Evolutionary conservation across 139 green algal species (phyloP).

Genomic region (Coccomyxa sp.): DNA sequence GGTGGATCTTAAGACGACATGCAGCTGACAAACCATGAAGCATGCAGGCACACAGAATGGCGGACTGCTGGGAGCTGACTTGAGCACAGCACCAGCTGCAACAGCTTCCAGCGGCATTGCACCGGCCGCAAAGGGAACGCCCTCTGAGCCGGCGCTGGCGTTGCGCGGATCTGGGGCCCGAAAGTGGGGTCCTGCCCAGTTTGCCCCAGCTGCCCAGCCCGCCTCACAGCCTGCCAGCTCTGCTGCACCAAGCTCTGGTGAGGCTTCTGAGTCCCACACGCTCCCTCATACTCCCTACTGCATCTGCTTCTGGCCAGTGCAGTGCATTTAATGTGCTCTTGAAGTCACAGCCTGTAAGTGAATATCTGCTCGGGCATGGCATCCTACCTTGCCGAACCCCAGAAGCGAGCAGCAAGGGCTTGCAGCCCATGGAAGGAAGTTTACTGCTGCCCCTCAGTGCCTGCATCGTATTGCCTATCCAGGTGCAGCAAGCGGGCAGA

Average conservation of each 20-base stretch:
- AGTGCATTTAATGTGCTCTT: not conserved
- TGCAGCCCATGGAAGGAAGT: not conserved
- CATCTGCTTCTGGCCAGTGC: not conserved
- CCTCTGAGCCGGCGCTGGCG: conserved; percentile 14
- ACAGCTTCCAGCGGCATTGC: not conserved
- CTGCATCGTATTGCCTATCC: not conserved
- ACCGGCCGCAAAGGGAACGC: no score
- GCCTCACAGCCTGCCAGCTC: not conserved
- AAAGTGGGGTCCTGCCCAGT: conserved; percentile 27
- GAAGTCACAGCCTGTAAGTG: not conserved
- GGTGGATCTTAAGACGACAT: not conserved
- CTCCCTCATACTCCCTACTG: not conserved
- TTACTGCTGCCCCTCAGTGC: not conserved
- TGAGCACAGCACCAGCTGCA: not conserved
- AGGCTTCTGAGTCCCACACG: not conserved
- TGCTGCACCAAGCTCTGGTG: not conserved
- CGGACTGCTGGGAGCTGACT: not conserved
- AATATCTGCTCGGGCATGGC: not conserved
- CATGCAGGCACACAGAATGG: not conserved
- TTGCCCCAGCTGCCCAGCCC: conserved; percentile 1
- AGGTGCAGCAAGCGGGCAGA: no score
- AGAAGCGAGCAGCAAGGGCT: not conserved
- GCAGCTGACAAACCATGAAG: not conserved
- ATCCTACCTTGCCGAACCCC: not conserved
- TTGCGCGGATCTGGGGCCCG: conserved; percentile 9